Conservation (phyloP, 2,329 filamentous ascomycete genomes). For the Fusarium nisikadoi region DNA sequence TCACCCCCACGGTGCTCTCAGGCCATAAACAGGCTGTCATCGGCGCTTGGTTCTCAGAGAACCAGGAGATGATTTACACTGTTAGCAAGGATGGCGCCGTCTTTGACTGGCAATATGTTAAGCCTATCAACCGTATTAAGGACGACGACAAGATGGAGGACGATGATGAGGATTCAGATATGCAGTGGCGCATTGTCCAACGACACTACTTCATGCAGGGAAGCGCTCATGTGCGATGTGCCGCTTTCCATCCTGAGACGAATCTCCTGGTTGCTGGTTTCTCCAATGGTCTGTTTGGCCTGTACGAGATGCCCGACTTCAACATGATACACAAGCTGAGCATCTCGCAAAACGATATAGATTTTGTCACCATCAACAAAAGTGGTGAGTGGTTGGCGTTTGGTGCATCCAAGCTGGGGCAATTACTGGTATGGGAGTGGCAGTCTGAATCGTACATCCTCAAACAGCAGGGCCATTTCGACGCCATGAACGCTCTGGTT, state of each 20-base stretch:
- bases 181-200: conserved; percentile 91
- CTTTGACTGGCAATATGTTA: conserved; percentile 90
- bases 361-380: conserved; percentile 93
- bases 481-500: conserved; percentile 91
- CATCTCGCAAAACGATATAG: conserved; percentile 96
- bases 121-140: conserved; percentile 63
- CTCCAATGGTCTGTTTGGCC: conserved; percentile 90
- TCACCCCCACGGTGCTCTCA: conserved; percentile 87
- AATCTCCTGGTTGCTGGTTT: conserved; percentile 97
- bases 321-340: conserved; percentile 92
- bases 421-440: conserved; percentile 99
- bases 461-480: conserved; percentile 97
- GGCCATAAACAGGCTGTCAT: conserved; percentile 92
- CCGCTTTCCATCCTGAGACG: conserved; percentile 86
- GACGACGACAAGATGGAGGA: conserved; percentile 70
- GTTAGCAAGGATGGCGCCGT: conserved; percentile 97
- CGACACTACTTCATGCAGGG: conserved; percentile 95
- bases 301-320: conserved; percentile 97
- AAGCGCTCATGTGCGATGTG: conserved; percentile 85
- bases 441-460: conserved; percentile 98
- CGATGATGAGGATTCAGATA: conserved; percentile 70
- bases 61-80: conserved; percentile 96
- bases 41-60: conserved; percentile 95
- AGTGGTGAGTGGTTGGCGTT: conserved; percentile 97
- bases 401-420: conserved; percentile 92